phyloP scores from a whole-genome alignment of 306 rosid species.

The Cicer judaicum region DNA sequence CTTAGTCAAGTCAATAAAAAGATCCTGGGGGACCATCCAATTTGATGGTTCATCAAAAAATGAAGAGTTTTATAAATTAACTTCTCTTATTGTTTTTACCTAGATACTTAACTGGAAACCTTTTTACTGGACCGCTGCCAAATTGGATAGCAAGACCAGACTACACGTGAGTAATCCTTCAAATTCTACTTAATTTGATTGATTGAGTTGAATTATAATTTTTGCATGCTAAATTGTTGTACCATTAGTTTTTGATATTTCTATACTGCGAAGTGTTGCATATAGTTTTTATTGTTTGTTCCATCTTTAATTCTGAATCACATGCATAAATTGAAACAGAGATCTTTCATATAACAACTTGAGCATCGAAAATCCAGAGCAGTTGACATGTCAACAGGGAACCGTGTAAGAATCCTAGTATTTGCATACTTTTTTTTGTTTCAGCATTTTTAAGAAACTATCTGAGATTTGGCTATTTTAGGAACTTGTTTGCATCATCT shows the following conservation, averaged over 20 bases:
- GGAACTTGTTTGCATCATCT: slow-evolving; percentile 56
- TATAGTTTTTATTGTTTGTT: neutral
- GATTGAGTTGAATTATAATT: slow-evolving; percentile 1
- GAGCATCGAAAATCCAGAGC: slow-evolving; percentile 37
- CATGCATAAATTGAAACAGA: slow-evolving; percentile 47
- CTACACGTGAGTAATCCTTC: slow-evolving; percentile 55
- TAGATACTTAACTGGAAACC: slow-evolving; percentile 78
- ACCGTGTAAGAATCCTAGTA: slow-evolving; percentile 55
- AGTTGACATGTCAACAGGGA: slow-evolving; percentile 51
- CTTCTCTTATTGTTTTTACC: slow-evolving; percentile 6
- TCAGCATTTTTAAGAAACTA: slow-evolving; percentile 17
- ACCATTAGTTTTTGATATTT: neutral
- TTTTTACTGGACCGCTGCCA: slow-evolving; percentile 63
- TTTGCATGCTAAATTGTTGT: neutral
- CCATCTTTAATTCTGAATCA: slow-evolving; percentile 24
- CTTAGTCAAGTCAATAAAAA: neutral
- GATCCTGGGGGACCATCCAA: too few relatives aligned
- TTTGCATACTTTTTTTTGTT: neutral
- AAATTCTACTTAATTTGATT: slow-evolving; percentile 24
- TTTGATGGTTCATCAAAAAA: neutral
- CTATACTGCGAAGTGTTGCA: neutral
- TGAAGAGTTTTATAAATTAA: slow-evolving; percentile 1
- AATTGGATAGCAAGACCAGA: slow-evolving; percentile 47
- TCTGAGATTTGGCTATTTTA: slow-evolving; percentile 31
- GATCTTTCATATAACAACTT: slow-evolving; percentile 78